Base-by-base conservation (phyloP, 164 flowering plant genomes). In the Vitis riparia region DNA sequence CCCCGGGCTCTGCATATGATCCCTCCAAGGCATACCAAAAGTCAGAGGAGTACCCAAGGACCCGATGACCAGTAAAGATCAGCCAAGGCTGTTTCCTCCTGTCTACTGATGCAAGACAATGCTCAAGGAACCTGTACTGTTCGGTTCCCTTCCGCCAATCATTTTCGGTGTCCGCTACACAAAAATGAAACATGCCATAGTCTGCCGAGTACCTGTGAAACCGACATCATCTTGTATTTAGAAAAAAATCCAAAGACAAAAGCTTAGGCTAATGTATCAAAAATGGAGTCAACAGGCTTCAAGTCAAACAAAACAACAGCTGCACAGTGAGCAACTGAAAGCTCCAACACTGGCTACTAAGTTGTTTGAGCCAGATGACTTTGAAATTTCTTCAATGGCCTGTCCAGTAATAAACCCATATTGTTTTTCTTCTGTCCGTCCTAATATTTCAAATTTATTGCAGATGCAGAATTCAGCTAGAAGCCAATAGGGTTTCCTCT, bases 111-210 rank as follows among this genome's bases (percentile, higher is more conserved):
- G 98, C 94, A 59, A 91, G 82, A 75, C 98, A 93, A 0, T 81
- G 51, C 77, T 91, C 91, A 49, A 93, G 82, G 79, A 91, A 93
- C 58, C 30, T 66, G 75, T 89, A 89, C 64, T 93, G 98, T 61
- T 93, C 97, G 3, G 94, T 66, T 32, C 97, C 98, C 67, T 87
- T 94, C 68, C 97, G 87, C 94, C 97, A 93, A 71, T 93, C 94
- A 73, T 88, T 91, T 72, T 93, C 97, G 19, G 72, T 79, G 76
- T 93, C 97, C 4, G 93, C 97, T 82, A 93, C 77, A 70, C 98
- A 93, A 75, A 93, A 91, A 58, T 59, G 93, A 67, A 93, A 93
- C 97, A 93, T 89, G 27, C 98, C 98, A 70, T 87, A 93, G 63
- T 93, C 93, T 1, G 89, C 82, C 3, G 89, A 77, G 68, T 23